Evolutionary conservation across 768 basidiomycete species (phyloP), one percentile per base, ranked within the genome.

Genomic region (Plicaturopsis crispa): DNA sequence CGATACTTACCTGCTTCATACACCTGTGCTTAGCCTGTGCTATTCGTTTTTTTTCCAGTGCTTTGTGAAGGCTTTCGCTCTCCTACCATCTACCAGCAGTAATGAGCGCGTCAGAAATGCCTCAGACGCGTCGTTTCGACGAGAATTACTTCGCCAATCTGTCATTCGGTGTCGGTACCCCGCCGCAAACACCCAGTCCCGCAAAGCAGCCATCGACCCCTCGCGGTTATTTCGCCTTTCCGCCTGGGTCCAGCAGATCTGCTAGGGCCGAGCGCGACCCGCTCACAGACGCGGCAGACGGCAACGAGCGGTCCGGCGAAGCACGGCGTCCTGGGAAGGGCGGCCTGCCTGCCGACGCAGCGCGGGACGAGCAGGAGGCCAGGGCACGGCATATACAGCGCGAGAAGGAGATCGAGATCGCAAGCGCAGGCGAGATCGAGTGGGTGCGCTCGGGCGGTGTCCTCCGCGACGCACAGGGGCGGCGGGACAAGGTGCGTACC

Each of bases 361-460:
- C 38, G 11, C 30, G 21, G 13, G 28, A 13, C 5, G 13, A 3
- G 18, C 28, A 30, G 13, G 38, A 39, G 13, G 38, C 30, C 16
- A 56, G 42, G 11, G 48, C 42, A 24, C 50, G 46, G 14, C 35
- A 17, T 13, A 36, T 40, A 19, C 51, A 56, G 30, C 47, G 47
- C 11, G 52, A 59, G 21, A 46, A 38, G n/a, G 69, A 72, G 39
- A 62, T 53, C 6, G 61, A 48, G n/a, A 66, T 71, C 33, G 65
- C 65, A 10, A 56, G 61, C n/a, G 54, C 53, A 32, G 72, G 70
- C 20, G 78, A 80, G 51, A 63, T 74, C 37, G 70, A 69, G 11
- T 80, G 78, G 74, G 78, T 80, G 2, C 65, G 72, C 7, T 68
- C 65, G 7, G 78, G 78, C 18, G 75, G 77, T 2, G 52, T 73